Conservation (phyloP, 495 filamentous ascomycete species). For the Aspergillus cavernicola region DNA sequence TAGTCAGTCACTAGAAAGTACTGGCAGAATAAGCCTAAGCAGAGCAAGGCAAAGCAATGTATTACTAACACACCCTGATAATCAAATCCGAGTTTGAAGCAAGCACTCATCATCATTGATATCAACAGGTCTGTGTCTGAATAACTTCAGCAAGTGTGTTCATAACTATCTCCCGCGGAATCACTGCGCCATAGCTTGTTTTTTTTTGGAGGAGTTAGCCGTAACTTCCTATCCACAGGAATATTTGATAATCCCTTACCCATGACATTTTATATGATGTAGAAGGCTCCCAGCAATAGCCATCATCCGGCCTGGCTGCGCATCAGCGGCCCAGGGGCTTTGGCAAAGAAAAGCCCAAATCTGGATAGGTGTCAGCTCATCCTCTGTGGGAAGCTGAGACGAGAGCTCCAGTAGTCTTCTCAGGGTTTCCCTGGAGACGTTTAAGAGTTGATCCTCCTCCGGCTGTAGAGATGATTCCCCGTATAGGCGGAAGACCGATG, state of each 20-base stretch:
- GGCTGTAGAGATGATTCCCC: too few species aligned
- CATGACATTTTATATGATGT: constrained; percentile 3
- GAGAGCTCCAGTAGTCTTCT: neutral
- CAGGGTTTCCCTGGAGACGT: neutral
- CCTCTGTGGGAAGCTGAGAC: neutral
- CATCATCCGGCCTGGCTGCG: neutral
- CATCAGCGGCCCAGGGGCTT: neutral
- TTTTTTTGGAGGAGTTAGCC: neutral
- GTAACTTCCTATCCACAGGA: neutral
- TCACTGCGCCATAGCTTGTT: neutral
- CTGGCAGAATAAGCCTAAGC: too few species aligned
- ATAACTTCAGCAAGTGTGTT: neutral
- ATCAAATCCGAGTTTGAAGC: too few species aligned
- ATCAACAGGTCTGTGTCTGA: too few species aligned
- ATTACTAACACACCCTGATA: too few species aligned
- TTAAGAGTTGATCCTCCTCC: neutral
- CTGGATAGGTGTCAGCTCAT: neutral
- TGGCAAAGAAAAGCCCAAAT: neutral
- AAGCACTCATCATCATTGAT: too few species aligned
- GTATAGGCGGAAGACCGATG: neutral
- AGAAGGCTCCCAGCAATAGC: neutral
- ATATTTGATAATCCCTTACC: neutral
- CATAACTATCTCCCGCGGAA: constrained; percentile 1
- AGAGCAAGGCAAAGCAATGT: too few species aligned
- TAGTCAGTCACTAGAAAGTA: too few species aligned